These are phyloP conservation scores for Trypanosoma mega DNA, from an alignment of 208 protist species.

Conservation along the genomic window DNA sequence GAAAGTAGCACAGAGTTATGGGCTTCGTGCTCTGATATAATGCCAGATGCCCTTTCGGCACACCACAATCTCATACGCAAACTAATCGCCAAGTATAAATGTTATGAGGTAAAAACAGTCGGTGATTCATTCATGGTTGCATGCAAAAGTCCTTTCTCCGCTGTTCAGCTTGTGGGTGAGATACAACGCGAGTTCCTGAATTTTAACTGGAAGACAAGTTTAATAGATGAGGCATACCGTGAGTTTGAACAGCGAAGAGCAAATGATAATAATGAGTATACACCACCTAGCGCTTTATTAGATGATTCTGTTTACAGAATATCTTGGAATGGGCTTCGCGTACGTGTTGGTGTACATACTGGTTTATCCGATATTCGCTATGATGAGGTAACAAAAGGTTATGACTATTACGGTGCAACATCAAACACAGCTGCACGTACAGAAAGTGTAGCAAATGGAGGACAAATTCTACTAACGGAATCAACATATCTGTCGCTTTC, in stretches of 20 bases:
- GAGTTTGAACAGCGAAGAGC: slow-evolving; percentile 29
- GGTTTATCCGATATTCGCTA: not conserved
- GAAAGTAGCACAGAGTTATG: slow-evolving; percentile 74
- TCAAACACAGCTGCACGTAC: not conserved
- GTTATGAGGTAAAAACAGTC: slow-evolving; percentile 84
- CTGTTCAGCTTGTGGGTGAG: slow-evolving; percentile 39
- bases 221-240: slow-evolving; percentile 42
- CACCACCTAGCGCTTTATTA: slow-evolving; percentile 31
- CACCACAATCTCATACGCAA: slow-evolving; percentile 72
- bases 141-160: slow-evolving; percentile 45
- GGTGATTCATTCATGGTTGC: slow-evolving; percentile 84
- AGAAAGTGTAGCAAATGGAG: not conserved
- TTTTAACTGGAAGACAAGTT: slow-evolving; percentile 41
- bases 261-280: slow-evolving; percentile 15
- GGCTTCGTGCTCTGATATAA: slow-evolving; percentile 46
- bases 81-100: slow-evolving; percentile 48
- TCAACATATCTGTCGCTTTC: not conserved
- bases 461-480: not conserved
- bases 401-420: not conserved
- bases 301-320: no score
- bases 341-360: not conserved
- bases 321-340: not conserved
- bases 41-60: slow-evolving; percentile 53
- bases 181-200: slow-evolving; percentile 48
- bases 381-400: not conserved